These are phyloP conservation scores for Arctostaphylos glauca DNA, from an alignment of 148 eudicot genomes.

Conservation along the genomic window DNA sequence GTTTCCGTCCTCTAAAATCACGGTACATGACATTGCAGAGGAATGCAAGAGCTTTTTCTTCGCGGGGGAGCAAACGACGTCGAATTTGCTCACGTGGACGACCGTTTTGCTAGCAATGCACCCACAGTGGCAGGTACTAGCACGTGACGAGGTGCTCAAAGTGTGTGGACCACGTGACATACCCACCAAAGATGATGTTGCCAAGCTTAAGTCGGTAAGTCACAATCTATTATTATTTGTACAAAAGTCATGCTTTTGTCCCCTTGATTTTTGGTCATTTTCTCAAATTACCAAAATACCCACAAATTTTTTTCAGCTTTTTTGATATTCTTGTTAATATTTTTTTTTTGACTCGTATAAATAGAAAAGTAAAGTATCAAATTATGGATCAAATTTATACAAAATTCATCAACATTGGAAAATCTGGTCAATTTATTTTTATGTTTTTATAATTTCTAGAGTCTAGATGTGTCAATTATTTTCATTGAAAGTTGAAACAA, in stretches of 20 bases:
- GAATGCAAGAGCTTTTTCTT: conserved; percentile 97
- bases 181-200: conserved; percentile 79
- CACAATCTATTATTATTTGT: neutral
- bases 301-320: neutral
- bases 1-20: conserved; percentile 32
- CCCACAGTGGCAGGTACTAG: conserved; percentile 82
- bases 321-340: neutral
- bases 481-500: no score
- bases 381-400: no score
- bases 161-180: conserved; percentile 90
- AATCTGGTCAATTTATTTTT: no score
- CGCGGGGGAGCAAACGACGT: conserved; percentile 92
- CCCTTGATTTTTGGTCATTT: no score
- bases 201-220: conserved; percentile 82
- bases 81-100: conserved; percentile 96
- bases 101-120: conserved; percentile 87
- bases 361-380: no score
- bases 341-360: no score
- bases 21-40: conserved; percentile 78
- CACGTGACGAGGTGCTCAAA: conserved; percentile 87
- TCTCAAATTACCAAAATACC: neutral
- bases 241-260: neutral
- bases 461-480: no score
- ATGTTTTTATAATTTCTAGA: no score
- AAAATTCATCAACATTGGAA: no score